phyloP scores from a whole-genome alignment of 345 rosid genomes.

The Sonneratia caseolaris region DNA sequence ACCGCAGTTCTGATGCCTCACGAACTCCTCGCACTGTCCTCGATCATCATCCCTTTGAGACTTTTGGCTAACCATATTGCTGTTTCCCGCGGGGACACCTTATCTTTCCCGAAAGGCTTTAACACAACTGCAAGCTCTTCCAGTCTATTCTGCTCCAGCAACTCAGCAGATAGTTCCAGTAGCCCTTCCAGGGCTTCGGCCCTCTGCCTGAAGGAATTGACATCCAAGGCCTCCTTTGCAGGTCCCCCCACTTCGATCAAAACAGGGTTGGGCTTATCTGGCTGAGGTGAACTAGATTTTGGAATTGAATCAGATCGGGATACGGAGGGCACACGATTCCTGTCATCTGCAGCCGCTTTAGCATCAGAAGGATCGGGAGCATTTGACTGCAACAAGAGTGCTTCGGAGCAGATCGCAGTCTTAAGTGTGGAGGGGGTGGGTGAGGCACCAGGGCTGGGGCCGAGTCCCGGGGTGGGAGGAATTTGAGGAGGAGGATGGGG shows the following conservation, averaged over 20 bases:
- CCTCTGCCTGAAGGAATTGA: slow-evolving; percentile 86
- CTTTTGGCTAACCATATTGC: slow-evolving; percentile 97
- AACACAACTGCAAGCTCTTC: slow-evolving; percentile 92
- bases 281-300: slow-evolving; percentile 34
- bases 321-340: slow-evolving; percentile 8
- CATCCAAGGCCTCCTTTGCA: slow-evolving; percentile 60
- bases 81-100: slow-evolving; percentile 95
- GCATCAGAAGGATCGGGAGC: slow-evolving; percentile 26
- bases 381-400: slow-evolving; percentile 26
- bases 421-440: slow-evolving; percentile 18
- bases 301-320: slow-evolving; percentile 12
- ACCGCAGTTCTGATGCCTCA: slow-evolving; percentile 25
- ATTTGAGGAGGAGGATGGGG: not conserved
- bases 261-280: slow-evolving; percentile 26
- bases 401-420: slow-evolving; percentile 26
- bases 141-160: slow-evolving; percentile 70
- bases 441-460: no score
- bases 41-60: slow-evolving; percentile 90
- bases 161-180: slow-evolving; percentile 80
- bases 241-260: slow-evolving; percentile 48
- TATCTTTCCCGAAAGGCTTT: slow-evolving; percentile 92
- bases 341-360: slow-evolving; percentile 35
- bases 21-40: slow-evolving; percentile 46
- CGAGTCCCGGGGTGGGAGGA: not conserved
- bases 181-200: slow-evolving; percentile 99